Base-by-base conservation (phyloP, 2,329 filamentous ascomycete species). In the Colletotrichum tofieldiae region DNA sequence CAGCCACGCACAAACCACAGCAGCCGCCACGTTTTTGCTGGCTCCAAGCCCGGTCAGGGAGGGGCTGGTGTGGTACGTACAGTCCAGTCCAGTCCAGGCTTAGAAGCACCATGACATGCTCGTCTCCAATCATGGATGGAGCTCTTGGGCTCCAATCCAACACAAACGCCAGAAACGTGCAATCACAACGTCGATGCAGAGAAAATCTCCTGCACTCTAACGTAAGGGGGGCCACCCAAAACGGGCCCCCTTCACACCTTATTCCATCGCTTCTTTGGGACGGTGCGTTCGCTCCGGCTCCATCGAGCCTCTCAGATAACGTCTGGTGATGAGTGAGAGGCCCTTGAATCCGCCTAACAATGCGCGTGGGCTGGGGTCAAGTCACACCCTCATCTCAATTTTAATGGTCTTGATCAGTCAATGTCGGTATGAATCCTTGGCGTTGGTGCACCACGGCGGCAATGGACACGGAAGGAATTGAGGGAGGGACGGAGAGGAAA, bases 61-160 rank as follows among this genome's bases (percentile, higher is more conserved):
- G 64, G 49, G 63, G 67, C 67, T 66, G n/a, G 43, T 12, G 45
- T 7, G 43, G 52, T 61, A 45, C 67, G 23, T 60, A 37, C 12
- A 23, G 35, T 26, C n/a, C n/a, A n/a, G n/a, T 26, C 23, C 23
- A 26, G 23, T 49, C 12, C 29, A 18, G 14, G 41, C 16, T 32
- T 26, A 64, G 54, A 59, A 47, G 69, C 65, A 72, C 45, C 59
- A 72, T 72, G 70, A 72, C 70, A 69, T 69, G 54, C 32, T 45
- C 32, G 55, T 49, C 65, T 43, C 65, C 68, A 68, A 68, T 63
- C 58, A 63, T 26, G 9, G 18, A 35, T 29, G 43, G 47, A 16
- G 45, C 60, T 43, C 12, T 39, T 26, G 16, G 29, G 52, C 45
- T 49, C 11, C 41, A 23, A 39, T 63, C 43, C 41, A 23, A 26